These are phyloP conservation scores for Solanum sitiens DNA, from an alignment of 257 asterid species.

Conservation along the genomic window DNA sequence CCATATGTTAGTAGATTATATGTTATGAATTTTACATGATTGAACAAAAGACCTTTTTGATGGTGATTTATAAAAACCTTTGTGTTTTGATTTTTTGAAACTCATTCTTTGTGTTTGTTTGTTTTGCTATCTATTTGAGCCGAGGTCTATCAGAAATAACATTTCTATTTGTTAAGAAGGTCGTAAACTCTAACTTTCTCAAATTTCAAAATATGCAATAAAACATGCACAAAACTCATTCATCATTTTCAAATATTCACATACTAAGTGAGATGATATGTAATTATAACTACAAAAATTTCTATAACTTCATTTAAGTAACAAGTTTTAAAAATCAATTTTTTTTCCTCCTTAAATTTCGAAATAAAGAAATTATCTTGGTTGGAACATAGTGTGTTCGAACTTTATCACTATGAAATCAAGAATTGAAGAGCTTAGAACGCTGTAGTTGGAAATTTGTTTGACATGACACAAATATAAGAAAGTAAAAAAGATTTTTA, in stretches of 20 bases:
- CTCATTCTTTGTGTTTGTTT: background rate
- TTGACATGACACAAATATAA: too few relatives aligned
- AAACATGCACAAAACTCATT: background rate
- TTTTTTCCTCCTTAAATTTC: background rate
- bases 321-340: background rate
- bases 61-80: background rate
- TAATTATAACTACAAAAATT: background rate
- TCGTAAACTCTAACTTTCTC: background rate
- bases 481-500: too few relatives aligned
- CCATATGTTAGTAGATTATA: background rate
- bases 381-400: background rate
- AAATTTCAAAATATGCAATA: background rate
- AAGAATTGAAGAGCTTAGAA: too few relatives aligned
- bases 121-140: too few relatives aligned
- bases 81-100: background rate
- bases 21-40: background rate
- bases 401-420: too few relatives aligned
- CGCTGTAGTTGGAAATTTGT: too few relatives aligned
- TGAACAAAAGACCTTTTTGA: background rate
- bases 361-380: background rate
- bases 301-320: background rate
- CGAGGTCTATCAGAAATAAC: too few relatives aligned
- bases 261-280: background rate
- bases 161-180: too few relatives aligned
- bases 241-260: background rate